Conservation (phyloP, 306 rosid species). For the Malus sieversii region DNA sequence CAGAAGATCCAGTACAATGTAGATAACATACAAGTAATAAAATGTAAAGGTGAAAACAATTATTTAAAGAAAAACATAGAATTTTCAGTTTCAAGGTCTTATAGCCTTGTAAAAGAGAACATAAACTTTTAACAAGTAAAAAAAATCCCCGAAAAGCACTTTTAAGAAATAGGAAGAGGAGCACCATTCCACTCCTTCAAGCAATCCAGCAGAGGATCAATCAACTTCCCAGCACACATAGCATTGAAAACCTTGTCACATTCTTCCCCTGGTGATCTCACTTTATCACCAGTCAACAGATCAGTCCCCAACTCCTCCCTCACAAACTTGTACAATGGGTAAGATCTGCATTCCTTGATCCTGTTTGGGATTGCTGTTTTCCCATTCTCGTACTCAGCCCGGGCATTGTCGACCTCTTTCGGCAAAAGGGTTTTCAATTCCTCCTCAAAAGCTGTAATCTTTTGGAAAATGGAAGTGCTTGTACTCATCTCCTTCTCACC, state of each 20-base stretch:
- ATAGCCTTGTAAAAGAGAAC: not conserved
- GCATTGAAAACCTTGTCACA: conserved; percentile 75
- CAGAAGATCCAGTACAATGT: not conserved
- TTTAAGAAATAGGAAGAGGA: conserved; percentile 65
- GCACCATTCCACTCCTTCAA: conserved; percentile 85
- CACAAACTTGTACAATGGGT: conserved; percentile 67
- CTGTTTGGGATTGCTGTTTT: conserved; percentile 42
- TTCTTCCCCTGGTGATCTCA: conserved; percentile 77
- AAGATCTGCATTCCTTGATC: conserved; percentile 74
- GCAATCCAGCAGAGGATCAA: conserved; percentile 71
- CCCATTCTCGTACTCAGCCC: conserved; percentile 57
- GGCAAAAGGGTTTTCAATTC: conserved; percentile 62
- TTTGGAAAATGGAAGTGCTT: conserved; percentile 62
- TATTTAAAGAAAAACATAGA: not conserved
- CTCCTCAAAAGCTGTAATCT: conserved; percentile 68
- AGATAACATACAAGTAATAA: not conserved
- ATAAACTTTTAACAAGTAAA: not conserved
- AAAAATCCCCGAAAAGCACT: not conserved
- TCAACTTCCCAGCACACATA: conserved; percentile 55
- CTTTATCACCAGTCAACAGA: conserved; percentile 72
- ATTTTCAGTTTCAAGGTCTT: not conserved
- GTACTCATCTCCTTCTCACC: conserved; percentile 50
- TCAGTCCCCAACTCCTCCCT: conserved; percentile 61
- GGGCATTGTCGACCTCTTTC: conserved; percentile 56
- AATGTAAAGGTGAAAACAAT: not conserved